Conservation (phyloP, 2,329 filamentous ascomycete species). For the Grosmannia huntii region DNA sequence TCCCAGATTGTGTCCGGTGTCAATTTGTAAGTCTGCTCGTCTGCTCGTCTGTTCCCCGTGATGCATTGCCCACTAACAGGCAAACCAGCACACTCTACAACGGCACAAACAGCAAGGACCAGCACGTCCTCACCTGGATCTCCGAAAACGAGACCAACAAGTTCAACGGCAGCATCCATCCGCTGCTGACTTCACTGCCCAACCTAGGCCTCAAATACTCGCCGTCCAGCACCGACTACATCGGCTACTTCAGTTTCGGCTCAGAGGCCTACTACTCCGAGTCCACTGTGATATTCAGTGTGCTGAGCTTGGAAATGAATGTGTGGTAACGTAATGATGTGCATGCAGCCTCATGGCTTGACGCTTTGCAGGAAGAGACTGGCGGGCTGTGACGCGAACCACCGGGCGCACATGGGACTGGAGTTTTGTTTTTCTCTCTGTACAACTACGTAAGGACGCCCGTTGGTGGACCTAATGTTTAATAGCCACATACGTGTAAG, state of each 20-base stretch:
- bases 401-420: neutral
- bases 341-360: neutral
- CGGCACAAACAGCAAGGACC: conserved; percentile 25
- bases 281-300: conserved; percentile 35
- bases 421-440: neutral
- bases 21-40: conserved; percentile 18
- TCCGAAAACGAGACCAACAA: conserved; percentile 20
- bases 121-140: conserved; percentile 39
- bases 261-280: conserved; percentile 33
- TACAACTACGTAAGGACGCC: neutral
- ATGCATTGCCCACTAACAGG: neutral
- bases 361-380: neutral
- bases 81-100: conserved; percentile 23
- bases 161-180: conserved; percentile 34
- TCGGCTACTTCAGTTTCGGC: conserved; percentile 41
- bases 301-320: conserved; percentile 24
- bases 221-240: conserved; percentile 28
- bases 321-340: conserved; percentile 2
- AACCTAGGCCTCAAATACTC: conserved; percentile 20
- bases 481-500: neutral
- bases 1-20: conserved; percentile 26
- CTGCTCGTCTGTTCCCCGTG: neutral
- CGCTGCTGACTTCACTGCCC: conserved; percentile 29
- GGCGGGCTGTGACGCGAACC: neutral
- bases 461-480: neutral